Base-by-base conservation (phyloP, 148 eudicot genomes). In the Dysphania ambrosioides region DNA sequence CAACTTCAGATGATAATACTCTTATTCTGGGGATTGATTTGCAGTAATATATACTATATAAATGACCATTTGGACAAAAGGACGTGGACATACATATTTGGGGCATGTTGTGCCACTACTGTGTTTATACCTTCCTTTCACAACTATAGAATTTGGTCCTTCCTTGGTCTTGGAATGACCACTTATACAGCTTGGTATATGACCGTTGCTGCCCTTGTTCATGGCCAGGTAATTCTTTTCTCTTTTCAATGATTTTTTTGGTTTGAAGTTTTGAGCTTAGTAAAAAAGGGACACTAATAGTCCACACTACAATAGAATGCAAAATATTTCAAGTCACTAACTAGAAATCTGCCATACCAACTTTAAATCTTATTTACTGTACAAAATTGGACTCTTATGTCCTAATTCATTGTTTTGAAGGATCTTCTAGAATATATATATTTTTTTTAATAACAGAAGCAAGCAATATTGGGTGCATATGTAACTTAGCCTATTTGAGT, bases 111-210 rank as follows among this genome's bases (percentile, higher is more conserved):
- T 78, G 93, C 89, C 15, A 87, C 89, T 2, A 87, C 93, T 6
- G 91, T 87, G 64, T 87, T 85, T 74, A 79, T 87, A 70, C 90
- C 93, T 0, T 87, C 91, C n/a, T 87, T 84, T 70, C 93, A 90
- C 68, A 89, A 89, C 80, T 89, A 87, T 65, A 81, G 93, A 76
- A 77, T 87, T 72, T 87, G 91, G 94, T 90, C 91, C 2, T 88
- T 86, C 72, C 75, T 88, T 40, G 94, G 94, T 2, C 91, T 90
- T 16, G 88, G 83, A 26, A 90, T 90, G 95, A 90, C 95, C 76
- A 86, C 95, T 62, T 90, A 85, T 74, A 90, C 95, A 38, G 91
- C 95, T 57, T 90, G 95, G 95, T 90, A 90, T 75, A 9, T 89
- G 72, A 82, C 93, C 82, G 80, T 89, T 53, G 93, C 87, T 23